phyloP scores from a whole-genome alignment of 371 early-diverging fungal genomes.

The Polyrhizophydium stewartii region DNA sequence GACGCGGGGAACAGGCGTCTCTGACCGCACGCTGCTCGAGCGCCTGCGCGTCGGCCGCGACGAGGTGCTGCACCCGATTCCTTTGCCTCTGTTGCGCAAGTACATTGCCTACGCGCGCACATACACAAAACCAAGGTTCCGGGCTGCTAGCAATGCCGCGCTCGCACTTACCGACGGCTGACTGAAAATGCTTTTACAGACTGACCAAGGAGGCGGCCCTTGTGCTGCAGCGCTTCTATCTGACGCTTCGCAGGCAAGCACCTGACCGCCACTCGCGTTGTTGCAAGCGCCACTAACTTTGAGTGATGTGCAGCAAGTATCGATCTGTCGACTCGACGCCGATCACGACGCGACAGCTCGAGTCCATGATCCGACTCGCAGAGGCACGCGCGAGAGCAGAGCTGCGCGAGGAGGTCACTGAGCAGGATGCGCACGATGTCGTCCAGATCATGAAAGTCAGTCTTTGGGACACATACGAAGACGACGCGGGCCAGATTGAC shows the following conservation, averaged over 20 bases:
- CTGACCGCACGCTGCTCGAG: constrained; percentile 16
- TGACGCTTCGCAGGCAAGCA: constrained; percentile 54
- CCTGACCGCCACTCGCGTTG: background rate
- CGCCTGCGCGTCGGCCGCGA: constrained; percentile 40
- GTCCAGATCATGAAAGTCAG: constrained; percentile 53
- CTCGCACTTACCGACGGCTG: background rate
- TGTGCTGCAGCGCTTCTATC: constrained; percentile 67
- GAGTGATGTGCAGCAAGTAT: constrained; percentile 40
- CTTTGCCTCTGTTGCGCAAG: constrained; percentile 58
- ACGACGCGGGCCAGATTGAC: constrained; percentile 47
- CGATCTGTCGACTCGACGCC: constrained; percentile 63
- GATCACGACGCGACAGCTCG: constrained; percentile 96
- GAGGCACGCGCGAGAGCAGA: constrained; percentile 94
- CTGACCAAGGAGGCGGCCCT: constrained; percentile 50
- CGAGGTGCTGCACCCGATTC: constrained; percentile 50
- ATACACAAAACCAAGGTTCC: constrained; percentile 61
- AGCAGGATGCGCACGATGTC: constrained; percentile 66
- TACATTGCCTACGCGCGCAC: constrained; percentile 77
- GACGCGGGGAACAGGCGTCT: background rate
- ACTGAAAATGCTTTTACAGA: too few species aligned
- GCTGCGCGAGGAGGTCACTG: constrained; percentile 55
- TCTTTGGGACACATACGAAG: constrained; percentile 52
- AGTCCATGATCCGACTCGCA: constrained; percentile 96
- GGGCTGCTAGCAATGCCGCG: background rate
- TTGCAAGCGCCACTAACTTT: too few species aligned